These are phyloP conservation scores for Amaranthus palmeri DNA, from an alignment of 148 eudicot species.

Conservation along the genomic window DNA sequence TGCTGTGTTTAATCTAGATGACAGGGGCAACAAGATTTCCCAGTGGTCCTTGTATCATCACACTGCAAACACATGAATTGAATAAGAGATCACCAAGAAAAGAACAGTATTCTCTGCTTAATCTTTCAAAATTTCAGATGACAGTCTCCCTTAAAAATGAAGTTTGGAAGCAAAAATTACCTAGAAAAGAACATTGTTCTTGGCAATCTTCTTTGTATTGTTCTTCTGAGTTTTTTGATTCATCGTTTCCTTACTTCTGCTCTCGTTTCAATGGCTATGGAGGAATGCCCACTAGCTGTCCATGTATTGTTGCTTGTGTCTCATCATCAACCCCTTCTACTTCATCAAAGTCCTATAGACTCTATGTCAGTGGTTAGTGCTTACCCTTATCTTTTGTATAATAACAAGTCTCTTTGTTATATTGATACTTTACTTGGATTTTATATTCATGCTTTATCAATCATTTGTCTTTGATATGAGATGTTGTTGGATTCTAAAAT, in stretches of 20 bases:
- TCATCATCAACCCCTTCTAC: constrained; percentile 20
- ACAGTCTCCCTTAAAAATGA: neutral
- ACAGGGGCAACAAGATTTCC: constrained; percentile 18
- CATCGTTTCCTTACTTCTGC: constrained; percentile 7
- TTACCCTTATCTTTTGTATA: neutral
- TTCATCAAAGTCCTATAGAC: constrained; percentile 14
- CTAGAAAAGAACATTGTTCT: neutral
- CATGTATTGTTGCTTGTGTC: constrained; percentile 13
- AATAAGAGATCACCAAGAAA: too few species aligned
- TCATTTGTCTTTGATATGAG: neutral
- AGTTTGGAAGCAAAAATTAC: constrained; percentile 6
- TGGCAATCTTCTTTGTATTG: neutral
- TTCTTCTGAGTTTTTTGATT: neutral
- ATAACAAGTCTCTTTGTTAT: neutral
- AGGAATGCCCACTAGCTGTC: neutral
- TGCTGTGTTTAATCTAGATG: constrained; percentile 6
- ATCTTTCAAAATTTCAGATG: too few species aligned
- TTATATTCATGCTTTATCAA: neutral
- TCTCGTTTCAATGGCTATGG: constrained; percentile 3
- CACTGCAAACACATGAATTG: neutral
- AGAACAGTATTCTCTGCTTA: too few species aligned
- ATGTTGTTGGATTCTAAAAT: neutral
- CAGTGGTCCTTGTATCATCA: constrained; percentile 4
- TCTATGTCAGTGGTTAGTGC: constrained; percentile 34
- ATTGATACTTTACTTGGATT: neutral